Evolutionary conservation across 1,139 yeast species (phyloP), one percentile per base, ranked within the genome.

Genomic region (Candida tetrigidarum): DNA sequence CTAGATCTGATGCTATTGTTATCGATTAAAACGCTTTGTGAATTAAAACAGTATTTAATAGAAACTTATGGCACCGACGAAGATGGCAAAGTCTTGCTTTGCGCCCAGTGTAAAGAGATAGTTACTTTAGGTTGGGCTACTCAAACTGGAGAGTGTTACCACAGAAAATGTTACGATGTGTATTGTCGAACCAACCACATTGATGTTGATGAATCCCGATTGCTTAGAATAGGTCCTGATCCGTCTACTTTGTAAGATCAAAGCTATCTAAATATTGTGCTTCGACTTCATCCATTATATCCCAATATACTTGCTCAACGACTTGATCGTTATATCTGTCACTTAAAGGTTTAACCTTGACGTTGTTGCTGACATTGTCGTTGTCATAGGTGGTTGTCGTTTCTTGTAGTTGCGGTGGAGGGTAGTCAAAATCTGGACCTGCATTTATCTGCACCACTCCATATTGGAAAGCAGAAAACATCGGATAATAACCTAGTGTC

Each of bases 401-500:
- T 19, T 5, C 19, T 2, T n/a, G 16, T 26, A 25, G 12, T 3
- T 67, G 50, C 4, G 71, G 70, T 0, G 60, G 54, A 0, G 86
- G 82, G 46, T 50, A 70, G 46, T 70, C 69, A 53, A 87, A 81
- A n/a, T 78, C 67, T 0, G 92, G 91, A 0, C 92, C 91, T 11
- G 88, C 72, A 53, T 84, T 83, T 44, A 90, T 63, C 44, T 78
- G 69, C 6, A 89, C 96, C 11, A 79, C 70, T 0, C 98, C 99
- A 9, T 87, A 87, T 52, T 82, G 81, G 59, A 83, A 93, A 28
- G 87, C 88, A 45, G 96, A 87, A 27, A 90, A 73, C 68, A 92
- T 89, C 1, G 99, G 99, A 64, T 83, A 93, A 62, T 95, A 93
- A 0, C 98, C 99, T 44, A 91, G 66, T 39, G 81, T 72, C 1